Evolutionary conservation across 1,284 basidiomycete species (phyloP), one percentile per base, ranked within the genome.

Genomic region (Moniliophthora roreri): DNA sequence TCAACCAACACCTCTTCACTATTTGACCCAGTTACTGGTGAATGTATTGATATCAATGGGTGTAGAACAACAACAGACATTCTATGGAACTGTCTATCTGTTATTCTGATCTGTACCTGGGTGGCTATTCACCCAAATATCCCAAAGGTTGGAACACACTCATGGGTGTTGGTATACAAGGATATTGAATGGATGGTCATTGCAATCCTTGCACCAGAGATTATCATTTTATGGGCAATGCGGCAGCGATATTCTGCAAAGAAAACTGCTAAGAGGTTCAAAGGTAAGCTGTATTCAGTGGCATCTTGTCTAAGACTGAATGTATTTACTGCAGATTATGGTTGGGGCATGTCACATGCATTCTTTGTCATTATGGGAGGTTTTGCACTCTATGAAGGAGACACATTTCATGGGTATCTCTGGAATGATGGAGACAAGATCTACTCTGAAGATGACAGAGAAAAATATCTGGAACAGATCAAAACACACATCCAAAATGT

Each of bases 41-140:
- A 16, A 40, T 40, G 39, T 5, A 40, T 18, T 5, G 39, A 40
- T 16, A 40, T 40, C 9, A 40, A 40, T 40, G 39, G 21, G 10
- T 40, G 39, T 5, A 9, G 39, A 9, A 40, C 39, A 9, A 16
- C 21, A 9, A 21, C n/a, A 9, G 51, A 58, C 32, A 66, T 69
- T 20, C 20, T 67, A 16, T 62, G 60, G 60, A 69, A 64, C 39
- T 70, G 68, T 44, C 39, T 65, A 15, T 52, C 56, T 0, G 68
- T 67, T 0, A 63, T 71, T 1, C 63, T 70, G 15, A 60, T 65
- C 0, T 72, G 67, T 44, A 67, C 66, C 1, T 73, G 69, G 69
- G 52, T 67, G 4, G 60, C 69, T 0, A 54, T 70, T 6, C 71
- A 72, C 50, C 69, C 69, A 0, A 70, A 73, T 45, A 56, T 73